Evolutionary conservation across 2,329 filamentous ascomycete species (phyloP), one percentile per base, ranked within the genome.

Genomic region (Fusarium sp.): DNA sequence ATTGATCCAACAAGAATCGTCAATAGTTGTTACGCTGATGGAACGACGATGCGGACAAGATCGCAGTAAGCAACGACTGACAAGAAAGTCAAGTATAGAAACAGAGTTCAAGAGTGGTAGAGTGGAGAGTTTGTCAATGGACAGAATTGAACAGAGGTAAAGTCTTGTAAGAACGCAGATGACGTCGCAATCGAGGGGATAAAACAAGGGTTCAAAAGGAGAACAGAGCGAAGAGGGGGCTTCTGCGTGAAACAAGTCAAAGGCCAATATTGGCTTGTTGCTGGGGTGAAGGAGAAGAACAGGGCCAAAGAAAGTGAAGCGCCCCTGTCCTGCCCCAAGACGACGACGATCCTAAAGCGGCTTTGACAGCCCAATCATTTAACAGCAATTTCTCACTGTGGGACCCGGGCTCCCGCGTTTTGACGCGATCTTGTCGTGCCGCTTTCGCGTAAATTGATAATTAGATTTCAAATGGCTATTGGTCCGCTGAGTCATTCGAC

Each of bases 401-500:
- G 62, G 42, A 29, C 31, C 41, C 48, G 19, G 19, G 27, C 12
- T 59, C 33, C 25, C 66, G 65, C 51, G 66, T 64, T 37, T 55
- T 49, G 65, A 35, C 76, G 70, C 74, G 73, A 72, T 68, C 66
- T 46, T 57, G 59, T 69, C 78, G 79, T 73, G 77, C 67, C 61
- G 49, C 39, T 70, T 77, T 80, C 79, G 79, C 75, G 79, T 79
- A 75, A 78, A 80, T 74, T 77, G 65, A 33, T 21, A 37, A 61
- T 59, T 66, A 27, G 27, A 52, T n/a, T 45, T 29, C 4, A 35
- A 16, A 16, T 16, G 41, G 21, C 38, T 27, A 69, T 66, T 73
- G 57, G 60, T 39, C 31, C 27, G 59, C 63, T 69, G 67, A 76
- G 65, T 77, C 73, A 75, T 68, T 52, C 52, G 44, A 63, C 59